Evolutionary conservation across 306 rosid genomes (phyloP).

Genomic region (Quercus bicolor): DNA sequence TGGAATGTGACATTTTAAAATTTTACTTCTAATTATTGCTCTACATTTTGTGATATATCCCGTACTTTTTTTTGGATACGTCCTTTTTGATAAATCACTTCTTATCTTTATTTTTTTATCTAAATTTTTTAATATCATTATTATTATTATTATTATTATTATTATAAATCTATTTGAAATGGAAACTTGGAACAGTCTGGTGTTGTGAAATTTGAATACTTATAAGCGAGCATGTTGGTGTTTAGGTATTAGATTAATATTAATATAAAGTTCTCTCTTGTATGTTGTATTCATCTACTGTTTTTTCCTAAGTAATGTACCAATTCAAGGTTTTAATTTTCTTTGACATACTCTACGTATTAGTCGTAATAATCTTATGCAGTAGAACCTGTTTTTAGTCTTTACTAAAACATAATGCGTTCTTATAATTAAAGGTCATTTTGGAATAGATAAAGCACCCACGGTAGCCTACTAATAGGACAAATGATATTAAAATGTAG

Average conservation of each 20-base stretch:
- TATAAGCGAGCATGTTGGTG: background rate
- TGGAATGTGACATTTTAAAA: slow-evolving; percentile 18
- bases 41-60: background rate
- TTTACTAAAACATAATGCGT: background rate
- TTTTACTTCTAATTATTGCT: background rate
- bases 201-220: background rate
- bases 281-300: background rate
- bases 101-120: too few species aligned
- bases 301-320: background rate
- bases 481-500: background rate
- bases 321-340: background rate
- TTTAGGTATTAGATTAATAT: background rate
- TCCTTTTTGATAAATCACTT: too few species aligned
- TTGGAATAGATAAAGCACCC: background rate
- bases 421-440: background rate
- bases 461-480: background rate
- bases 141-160: too few species aligned
- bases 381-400: background rate
- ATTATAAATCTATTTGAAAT: background rate
- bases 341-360: too few species aligned
- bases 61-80: too few species aligned
- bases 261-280: background rate
- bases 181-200: background rate
- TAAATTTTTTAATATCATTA: too few species aligned
- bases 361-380: background rate